These are phyloP conservation scores for Plasmodiophora brassicae DNA, from an alignment of 208 protist genomes.

Conservation along the genomic window DNA sequence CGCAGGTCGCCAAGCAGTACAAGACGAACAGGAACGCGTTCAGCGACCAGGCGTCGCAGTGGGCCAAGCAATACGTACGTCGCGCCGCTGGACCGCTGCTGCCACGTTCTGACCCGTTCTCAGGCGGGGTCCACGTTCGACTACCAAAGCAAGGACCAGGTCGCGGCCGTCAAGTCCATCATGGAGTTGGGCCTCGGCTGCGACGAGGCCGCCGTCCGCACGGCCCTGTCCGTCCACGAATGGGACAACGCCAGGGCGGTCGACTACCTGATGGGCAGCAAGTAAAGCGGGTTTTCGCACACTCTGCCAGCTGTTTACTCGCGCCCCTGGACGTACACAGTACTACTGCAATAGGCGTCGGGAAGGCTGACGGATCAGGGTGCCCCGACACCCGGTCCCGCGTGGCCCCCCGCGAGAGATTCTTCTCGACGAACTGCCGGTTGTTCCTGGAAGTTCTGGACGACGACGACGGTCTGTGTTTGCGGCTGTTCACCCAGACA, in stretches of 20 bases:
- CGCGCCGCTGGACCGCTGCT: not conserved
- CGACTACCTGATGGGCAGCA: not conserved
- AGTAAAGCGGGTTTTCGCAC: not conserved
- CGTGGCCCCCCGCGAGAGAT: not conserved
- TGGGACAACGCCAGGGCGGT: not conserved
- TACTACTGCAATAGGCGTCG: not conserved
- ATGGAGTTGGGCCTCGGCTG: not conserved
- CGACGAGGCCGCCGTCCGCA: not conserved
- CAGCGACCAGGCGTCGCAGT: not conserved
- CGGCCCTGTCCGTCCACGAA: not conserved
- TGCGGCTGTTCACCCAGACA: too few relatives aligned
- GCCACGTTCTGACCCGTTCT: not conserved
- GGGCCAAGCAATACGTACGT: conserved; percentile 7
- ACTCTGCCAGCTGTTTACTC: not conserved
- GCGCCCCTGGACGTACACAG: too few relatives aligned
- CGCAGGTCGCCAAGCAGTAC: conserved; percentile 37
- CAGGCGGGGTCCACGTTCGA: not conserved
- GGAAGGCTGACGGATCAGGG: not conserved
- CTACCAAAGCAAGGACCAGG: conserved; percentile 19
- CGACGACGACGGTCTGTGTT: too few relatives aligned
- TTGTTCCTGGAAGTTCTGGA: not conserved
- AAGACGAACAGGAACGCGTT: not conserved
- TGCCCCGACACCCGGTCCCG: not conserved
- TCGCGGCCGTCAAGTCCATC: not conserved
- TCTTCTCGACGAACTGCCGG: not conserved